A percentile compares a stretch with the other conserved stretches of the same genome.
These are phyloP conservation scores for Penicillium decumbens DNA, from an alignment of 2,329 filamentous ascomycete genomes.

Conservation along the genomic window DNA sequence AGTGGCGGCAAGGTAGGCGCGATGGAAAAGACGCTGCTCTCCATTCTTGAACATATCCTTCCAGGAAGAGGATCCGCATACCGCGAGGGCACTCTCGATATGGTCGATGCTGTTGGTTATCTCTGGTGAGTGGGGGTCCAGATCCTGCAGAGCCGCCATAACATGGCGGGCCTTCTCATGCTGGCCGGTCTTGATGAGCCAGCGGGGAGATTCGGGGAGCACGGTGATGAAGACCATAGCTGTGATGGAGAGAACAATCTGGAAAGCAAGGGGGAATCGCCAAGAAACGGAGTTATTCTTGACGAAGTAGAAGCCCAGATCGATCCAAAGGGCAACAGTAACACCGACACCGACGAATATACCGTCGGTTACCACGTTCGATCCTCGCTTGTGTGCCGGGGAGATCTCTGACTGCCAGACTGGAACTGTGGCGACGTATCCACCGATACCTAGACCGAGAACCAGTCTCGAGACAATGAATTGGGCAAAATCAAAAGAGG, in stretches of 20 bases:
- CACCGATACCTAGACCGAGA: conserved; percentile 43
- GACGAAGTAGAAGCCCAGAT: conserved; percentile 43
- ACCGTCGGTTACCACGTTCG: conserved; percentile 49
- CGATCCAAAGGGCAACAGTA: conserved; percentile 47
- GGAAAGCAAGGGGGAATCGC: conserved; percentile 42
- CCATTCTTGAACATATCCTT: conserved; percentile 39
- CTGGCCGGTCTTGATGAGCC: conserved; percentile 45
- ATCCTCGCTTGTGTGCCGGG: conserved; percentile 44
- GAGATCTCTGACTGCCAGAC: conserved; percentile 44
- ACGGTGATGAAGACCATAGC: conserved; percentile 33
- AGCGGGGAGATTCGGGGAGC: conserved; percentile 42
- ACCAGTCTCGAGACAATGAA: conserved; percentile 47
- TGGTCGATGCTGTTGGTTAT: conserved; percentile 38
- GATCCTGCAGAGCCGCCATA: conserved; percentile 40
- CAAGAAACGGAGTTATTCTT: conserved; percentile 39
- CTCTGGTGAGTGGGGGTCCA: conserved; percentile 38
- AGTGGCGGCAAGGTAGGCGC: conserved; percentile 31
- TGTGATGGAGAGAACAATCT: conserved; percentile 32
- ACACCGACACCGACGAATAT: conserved; percentile 47
- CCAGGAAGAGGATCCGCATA: conserved; percentile 33
- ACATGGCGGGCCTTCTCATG: conserved; percentile 34
- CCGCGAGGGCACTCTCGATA: conserved; percentile 40
- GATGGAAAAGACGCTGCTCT: conserved; percentile 34
- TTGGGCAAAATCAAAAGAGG: conserved; percentile 45
- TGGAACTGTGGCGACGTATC: conserved; percentile 44